phyloP scores from a whole-genome alignment of 2,329 filamentous ascomycete genomes.

The Microascus cirrosus region DNA sequence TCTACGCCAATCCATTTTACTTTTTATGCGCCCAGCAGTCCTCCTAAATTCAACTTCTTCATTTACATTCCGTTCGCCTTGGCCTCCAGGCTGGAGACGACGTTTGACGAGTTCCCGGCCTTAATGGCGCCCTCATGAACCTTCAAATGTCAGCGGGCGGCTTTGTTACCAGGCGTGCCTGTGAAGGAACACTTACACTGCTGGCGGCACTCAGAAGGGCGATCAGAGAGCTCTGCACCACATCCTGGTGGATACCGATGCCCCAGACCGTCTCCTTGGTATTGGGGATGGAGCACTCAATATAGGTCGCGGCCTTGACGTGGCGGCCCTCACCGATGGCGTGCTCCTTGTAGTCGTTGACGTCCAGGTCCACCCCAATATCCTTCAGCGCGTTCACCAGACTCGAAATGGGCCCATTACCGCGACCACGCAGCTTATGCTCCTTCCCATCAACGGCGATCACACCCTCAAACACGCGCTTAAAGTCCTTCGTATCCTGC shows the following conservation, averaged over 20 bases:
- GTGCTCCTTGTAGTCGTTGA: constrained; percentile 94
- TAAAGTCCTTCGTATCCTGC: constrained; percentile 65
- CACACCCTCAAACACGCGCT: constrained; percentile 75
- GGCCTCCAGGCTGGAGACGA: constrained; percentile 24
- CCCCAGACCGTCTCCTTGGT: constrained; percentile 73
- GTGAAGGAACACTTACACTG: constrained; percentile 52
- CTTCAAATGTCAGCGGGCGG: constrained; percentile 14
- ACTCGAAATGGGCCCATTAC: constrained; percentile 84
- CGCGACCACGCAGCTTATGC: constrained; percentile 65
- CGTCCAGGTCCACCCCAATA: constrained; percentile 78
- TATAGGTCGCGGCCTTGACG: constrained; percentile 91
- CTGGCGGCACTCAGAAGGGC: constrained; percentile 77
- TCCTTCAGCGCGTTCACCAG: constrained; percentile 69
- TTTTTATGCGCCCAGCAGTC: too few species aligned
- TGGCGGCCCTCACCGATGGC: constrained; percentile 71
- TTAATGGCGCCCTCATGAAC: constrained; percentile 26
- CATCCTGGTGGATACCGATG: constrained; percentile 84
- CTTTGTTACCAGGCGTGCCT: neutral
- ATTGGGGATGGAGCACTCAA: constrained; percentile 67
- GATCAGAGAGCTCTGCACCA: constrained; percentile 79
- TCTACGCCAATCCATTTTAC: too few species aligned
- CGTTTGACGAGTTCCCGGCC: constrained; percentile 10
- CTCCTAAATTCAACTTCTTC: too few species aligned
- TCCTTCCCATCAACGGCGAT: constrained; percentile 73
- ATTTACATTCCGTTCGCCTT: constrained; percentile 23